Evolutionary conservation across 176 grass and related monocot species (phyloP).

Genomic region (Aegilops umbellulata): DNA sequence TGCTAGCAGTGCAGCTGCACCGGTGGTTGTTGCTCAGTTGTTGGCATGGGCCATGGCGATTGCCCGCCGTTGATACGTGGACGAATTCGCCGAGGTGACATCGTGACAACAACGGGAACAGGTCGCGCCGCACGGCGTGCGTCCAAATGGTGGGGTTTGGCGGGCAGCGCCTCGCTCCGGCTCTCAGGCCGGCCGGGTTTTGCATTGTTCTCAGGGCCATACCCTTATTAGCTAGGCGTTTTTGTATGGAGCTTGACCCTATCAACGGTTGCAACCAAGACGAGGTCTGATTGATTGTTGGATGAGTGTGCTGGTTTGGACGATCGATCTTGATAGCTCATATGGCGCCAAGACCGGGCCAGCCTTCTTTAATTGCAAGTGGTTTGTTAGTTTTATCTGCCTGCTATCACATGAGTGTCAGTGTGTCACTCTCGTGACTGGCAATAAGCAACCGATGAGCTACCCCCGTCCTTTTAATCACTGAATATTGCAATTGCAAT

Average conservation of each 20-base stretch:
- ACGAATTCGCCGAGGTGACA: neutral
- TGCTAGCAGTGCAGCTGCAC: neutral
- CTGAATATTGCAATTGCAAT: no score
- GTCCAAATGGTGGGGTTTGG: constrained; percentile 41
- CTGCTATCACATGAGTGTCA: constrained; percentile 8
- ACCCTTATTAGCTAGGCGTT: neutral
- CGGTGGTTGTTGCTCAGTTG: neutral
- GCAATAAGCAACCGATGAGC: no score
- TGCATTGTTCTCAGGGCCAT: neutral
- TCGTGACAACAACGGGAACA: constrained; percentile 2
- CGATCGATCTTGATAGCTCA: neutral
- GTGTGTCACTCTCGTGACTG: neutral
- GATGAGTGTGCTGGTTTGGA: neutral
- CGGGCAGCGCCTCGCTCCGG: neutral
- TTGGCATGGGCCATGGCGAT: constrained; percentile 6
- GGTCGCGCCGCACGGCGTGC: constrained; percentile 14
- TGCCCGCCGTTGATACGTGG: neutral
- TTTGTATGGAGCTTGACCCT: neutral
- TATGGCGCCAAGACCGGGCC: neutral
- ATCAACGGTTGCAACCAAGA: constrained; percentile 1
- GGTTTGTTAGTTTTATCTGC: neutral
- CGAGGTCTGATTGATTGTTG: neutral
- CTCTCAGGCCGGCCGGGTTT: constrained; percentile 22
- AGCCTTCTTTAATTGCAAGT: neutral
- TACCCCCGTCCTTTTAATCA: no score